A percentile compares a stretch with the other conserved stretches of the same genome.
Evolutionary conservation across 805 yeast genomes (phyloP).

Genomic region (Teunomyces barrocoloradensis): DNA sequence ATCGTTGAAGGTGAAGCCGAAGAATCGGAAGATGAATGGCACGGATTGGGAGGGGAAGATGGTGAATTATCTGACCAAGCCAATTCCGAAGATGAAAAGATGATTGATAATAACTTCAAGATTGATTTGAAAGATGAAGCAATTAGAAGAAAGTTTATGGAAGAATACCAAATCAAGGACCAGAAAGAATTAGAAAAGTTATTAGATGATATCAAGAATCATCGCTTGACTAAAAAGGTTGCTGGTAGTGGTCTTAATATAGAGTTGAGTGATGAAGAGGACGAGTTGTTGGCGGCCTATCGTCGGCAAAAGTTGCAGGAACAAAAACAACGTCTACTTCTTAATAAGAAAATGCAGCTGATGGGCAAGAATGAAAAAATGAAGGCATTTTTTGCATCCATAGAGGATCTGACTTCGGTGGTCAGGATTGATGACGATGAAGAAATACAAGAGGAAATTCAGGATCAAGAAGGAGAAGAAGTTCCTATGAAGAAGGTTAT

Average conservation of each 20-base stretch:
- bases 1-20: constrained; percentile 81
- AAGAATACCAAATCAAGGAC: constrained; percentile 62
- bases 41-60: constrained; percentile 74
- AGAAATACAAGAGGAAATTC: constrained; percentile 21
- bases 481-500: constrained; percentile 31
- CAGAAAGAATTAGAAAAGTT: constrained; percentile 62
- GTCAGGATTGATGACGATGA: constrained; percentile 27
- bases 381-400: constrained; percentile 65
- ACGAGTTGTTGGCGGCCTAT: constrained; percentile 51
- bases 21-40: constrained; percentile 89
- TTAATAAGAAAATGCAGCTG: constrained; percentile 42
- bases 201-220: constrained; percentile 68
- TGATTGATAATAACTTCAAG: constrained; percentile 70
- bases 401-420: constrained; percentile 44
- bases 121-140: constrained; percentile 56
- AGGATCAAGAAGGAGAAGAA: constrained; percentile 15
- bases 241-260: constrained; percentile 52
- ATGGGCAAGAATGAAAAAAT: constrained; percentile 54
- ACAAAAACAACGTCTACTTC: constrained; percentile 49
- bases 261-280: constrained; percentile 76
- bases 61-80: constrained; percentile 57
- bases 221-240: constrained; percentile 61
- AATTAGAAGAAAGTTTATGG: constrained; percentile 55
- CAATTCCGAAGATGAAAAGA: constrained; percentile 71
- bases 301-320: constrained; percentile 41